Percentiles rank a stretch among this genome's conserved stretches.
phyloP scores from a whole-genome alignment of 1,284 basidiomycete species.

The Agaricales sp. region DNA sequence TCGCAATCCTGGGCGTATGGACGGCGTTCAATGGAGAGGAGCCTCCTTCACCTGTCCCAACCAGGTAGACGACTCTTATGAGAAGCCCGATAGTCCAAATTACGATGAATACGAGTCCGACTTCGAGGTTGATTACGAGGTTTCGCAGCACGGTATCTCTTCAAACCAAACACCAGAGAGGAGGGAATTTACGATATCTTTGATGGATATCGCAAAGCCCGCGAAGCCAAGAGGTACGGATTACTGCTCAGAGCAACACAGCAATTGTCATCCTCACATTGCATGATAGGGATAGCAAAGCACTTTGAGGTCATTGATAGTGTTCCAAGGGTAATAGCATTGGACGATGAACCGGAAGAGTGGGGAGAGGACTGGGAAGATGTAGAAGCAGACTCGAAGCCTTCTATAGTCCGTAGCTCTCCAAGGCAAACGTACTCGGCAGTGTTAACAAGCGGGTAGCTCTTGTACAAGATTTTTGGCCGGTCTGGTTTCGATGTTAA shows the following conservation, averaged over 20 bases:
- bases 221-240: background rate
- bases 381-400: background rate
- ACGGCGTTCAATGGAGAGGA: slow-evolving; percentile 16
- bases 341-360: background rate
- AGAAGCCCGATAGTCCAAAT: slow-evolving; percentile 1
- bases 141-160: background rate
- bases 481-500: too few relatives aligned
- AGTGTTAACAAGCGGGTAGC: background rate
- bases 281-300: background rate
- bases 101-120: background rate
- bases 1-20: slow-evolving; percentile 16
- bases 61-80: slow-evolving; percentile 11
- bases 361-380: background rate
- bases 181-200: background rate
- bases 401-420: background rate
- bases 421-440: background rate
- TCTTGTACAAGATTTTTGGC: too few relatives aligned
- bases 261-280: background rate
- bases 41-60: slow-evolving; percentile 13
- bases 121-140: background rate
- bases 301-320: background rate
- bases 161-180: background rate
- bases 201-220: background rate
- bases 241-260: background rate
- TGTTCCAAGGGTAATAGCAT: background rate